Conservation (phyloP, 176 grass and related monocot genomes). For the Stipa capillata region DNA sequence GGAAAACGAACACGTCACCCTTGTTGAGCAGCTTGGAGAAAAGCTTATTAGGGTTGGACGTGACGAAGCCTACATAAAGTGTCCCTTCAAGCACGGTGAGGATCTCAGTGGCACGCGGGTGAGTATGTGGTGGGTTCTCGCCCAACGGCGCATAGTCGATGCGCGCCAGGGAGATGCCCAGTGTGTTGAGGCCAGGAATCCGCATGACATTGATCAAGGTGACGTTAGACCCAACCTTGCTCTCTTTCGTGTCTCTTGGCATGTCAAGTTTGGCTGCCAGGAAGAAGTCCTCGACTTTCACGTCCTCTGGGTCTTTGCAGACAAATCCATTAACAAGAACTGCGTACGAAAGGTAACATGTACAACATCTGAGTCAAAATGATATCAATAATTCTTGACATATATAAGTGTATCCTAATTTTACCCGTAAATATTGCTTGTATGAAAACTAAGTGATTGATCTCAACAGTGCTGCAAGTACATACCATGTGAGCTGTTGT, state of each 20-base stretch:
- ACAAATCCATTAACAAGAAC: neutral
- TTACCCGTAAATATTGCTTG: neutral
- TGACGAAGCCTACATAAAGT: neutral
- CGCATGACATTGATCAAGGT: neutral
- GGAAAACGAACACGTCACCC: neutral
- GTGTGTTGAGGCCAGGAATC: neutral
- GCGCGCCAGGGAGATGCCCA: neutral
- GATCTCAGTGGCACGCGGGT: neutral
- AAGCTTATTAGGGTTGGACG: neutral
- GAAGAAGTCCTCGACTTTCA: neutral
- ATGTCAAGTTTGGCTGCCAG: neutral
- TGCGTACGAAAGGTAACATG: neutral
- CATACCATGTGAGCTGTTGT: neutral
- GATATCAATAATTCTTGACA: neutral
- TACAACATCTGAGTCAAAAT: neutral
- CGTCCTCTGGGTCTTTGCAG: neutral
- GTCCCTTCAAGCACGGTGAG: neutral
- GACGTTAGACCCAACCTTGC: neutral
- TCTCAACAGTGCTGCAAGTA: neutral
- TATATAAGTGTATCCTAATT: too few species aligned
- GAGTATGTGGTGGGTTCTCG: neutral
- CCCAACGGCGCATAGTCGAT: neutral
- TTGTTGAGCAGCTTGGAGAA: neutral
- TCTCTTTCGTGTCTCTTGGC: neutral
- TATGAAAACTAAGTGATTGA: neutral